Evolutionary conservation across 2,329 filamentous ascomycete genomes (phyloP), one percentile per base, ranked within the genome.

Genomic region (Diplodia seriata): DNA sequence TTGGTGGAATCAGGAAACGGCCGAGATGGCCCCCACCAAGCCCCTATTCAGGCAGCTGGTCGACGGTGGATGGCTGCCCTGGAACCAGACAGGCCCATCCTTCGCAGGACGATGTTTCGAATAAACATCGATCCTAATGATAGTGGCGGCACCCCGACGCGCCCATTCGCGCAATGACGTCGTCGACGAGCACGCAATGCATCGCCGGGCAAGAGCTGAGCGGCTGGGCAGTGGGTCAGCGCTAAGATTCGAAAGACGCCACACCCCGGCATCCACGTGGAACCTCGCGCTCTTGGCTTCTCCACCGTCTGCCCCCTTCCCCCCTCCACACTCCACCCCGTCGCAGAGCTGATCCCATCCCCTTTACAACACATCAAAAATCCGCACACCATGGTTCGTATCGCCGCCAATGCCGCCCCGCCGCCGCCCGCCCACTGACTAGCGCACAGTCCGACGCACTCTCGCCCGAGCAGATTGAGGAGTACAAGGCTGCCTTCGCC

Each of bases 401-500:
- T 47, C 43, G 43, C 43, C 43, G 43, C 43, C 43, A 47, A 47
- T 47, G 43, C 5, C 5, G 3, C 43, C 43, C 43, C 18, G 18
- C 9, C 3, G 43, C 18, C 5, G 20, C 2, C 18, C 9, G 18
- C 18, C n/a, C 43, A 20, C 43, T 47, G 43, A 47, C 43, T 47
- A 47, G 43, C 18, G 15, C 68, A 8, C 81, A 98, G 94, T 94
- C 94, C 82, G 95, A 99, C 82, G 94, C 94, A 82, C 91, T 99
- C 79, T 97, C 95, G 76, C 95, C 98, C 87, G 95, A 99, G 86
- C 95, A 99, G 89, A 94, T 99, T 81, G 98, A 94, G 81, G 95
- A 99, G 86, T 99, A 98, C 88, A 98, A 98, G 91, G 95, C 99
- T 86, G 95, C 95, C 67, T 99, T 99, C 86, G 99, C 95, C 81